A percentile compares a stretch with the other conserved stretches of the same genome.
Conservation (phyloP, 2,329 filamentous ascomycete genomes). For the Polychaeton citri region DNA sequence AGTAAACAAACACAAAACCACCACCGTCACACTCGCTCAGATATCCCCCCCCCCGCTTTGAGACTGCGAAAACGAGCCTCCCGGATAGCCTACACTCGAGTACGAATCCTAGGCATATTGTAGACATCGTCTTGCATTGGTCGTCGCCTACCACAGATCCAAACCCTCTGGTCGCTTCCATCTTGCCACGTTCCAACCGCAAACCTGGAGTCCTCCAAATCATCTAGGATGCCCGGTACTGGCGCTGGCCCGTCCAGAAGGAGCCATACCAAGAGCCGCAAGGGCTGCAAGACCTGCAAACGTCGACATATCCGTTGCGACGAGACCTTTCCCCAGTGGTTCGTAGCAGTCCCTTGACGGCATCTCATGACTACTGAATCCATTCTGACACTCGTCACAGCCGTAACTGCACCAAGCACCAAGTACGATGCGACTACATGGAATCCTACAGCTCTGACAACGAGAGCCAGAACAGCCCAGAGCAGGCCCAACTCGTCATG, state of each 20-base stretch:
- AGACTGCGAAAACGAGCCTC: too few relatives aligned
- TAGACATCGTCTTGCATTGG: too few relatives aligned
- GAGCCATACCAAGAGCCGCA: constrained; percentile 97
- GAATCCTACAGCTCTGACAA: constrained; percentile 59
- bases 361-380: background rate
- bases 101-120: too few relatives aligned
- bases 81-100: too few relatives aligned
- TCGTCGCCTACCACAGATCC: too few relatives aligned
- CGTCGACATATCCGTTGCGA: constrained; percentile 94
- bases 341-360: constrained; percentile 18
- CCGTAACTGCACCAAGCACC: constrained; percentile 97
- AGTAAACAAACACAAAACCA: too few relatives aligned
- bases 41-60: too few relatives aligned
- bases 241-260: constrained; percentile 81
- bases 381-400: constrained; percentile 33
- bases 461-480: constrained; percentile 38
- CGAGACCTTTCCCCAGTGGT: constrained; percentile 97
- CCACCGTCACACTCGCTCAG: too few relatives aligned
- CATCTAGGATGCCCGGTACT: constrained; percentile 63
- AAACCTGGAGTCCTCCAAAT: background rate
- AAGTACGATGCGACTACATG: constrained; percentile 96
- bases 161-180: too few relatives aligned
- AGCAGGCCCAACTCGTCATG: constrained; percentile 59
- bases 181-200: too few relatives aligned
- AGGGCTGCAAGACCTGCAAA: constrained; percentile 97